phyloP scores from a whole-genome alignment of 192 early-diverging fungal genomes.

The Allomyces macrogynus region DNA sequence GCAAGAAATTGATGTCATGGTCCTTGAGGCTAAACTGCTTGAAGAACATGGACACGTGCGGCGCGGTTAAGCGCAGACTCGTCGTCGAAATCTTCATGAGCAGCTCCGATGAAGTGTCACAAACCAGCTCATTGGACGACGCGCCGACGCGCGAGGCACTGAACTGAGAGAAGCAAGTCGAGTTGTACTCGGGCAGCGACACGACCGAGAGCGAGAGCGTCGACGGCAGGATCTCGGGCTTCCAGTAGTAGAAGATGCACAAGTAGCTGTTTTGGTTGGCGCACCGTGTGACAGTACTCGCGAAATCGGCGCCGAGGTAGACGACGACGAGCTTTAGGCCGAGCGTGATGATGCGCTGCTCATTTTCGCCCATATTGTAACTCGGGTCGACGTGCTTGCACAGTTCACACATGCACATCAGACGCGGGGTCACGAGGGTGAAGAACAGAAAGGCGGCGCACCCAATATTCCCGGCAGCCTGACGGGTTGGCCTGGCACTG shows the following conservation, averaged over 20 bases:
- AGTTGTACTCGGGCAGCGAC: background rate
- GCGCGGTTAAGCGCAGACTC: background rate
- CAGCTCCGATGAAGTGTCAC: background rate
- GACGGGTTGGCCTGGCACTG: background rate
- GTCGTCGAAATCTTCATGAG: background rate
- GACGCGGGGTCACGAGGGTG: too few species aligned
- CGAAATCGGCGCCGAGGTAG: background rate
- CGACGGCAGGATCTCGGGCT: background rate
- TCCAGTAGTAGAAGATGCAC: background rate
- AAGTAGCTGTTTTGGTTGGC: background rate
- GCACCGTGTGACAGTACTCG: background rate
- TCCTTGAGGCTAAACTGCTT: background rate
- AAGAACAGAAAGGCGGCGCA: too few species aligned
- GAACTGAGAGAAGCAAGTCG: background rate
- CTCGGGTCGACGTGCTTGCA: background rate
- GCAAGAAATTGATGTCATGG: background rate
- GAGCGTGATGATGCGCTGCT: background rate
- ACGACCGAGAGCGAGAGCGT: background rate
- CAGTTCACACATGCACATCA: too few species aligned
- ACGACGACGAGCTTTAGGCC: background rate
- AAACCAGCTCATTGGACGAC: background rate
- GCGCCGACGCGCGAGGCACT: background rate
- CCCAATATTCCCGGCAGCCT: background rate
- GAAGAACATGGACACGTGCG: background rate
- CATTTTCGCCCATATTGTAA: background rate